phyloP scores from a whole-genome alignment of 2,329 filamentous ascomycete genomes.

The Fusarium domesticum region DNA sequence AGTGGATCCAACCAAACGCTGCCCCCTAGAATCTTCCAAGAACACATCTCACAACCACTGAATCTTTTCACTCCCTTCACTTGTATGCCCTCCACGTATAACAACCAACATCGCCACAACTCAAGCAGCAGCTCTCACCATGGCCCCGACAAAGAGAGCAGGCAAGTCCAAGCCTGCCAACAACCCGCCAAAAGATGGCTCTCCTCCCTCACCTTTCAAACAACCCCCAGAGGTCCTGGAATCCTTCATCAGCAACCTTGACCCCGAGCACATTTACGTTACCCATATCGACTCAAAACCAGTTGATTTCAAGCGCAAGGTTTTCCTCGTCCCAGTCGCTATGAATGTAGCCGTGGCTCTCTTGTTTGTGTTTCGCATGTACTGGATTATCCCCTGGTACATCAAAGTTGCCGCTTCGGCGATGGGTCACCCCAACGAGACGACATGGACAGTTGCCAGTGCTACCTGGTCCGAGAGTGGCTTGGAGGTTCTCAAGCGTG shows the following conservation, averaged over 20 bases:
- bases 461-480: conserved; percentile 56
- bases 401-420: conserved; percentile 60
- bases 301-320: conserved; percentile 69
- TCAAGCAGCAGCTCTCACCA: conserved; percentile 7
- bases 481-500: conserved; percentile 57
- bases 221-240: conserved; percentile 59
- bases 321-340: conserved; percentile 74
- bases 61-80: conserved; percentile 3
- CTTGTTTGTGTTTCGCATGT: conserved; percentile 66
- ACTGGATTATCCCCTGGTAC: conserved; percentile 70
- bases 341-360: conserved; percentile 69
- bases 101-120: conserved; percentile 2
- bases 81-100: neutral
- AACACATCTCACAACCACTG: conserved; percentile 20
- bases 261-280: conserved; percentile 72
- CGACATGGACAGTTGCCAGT: conserved; percentile 58
- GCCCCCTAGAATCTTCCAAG: conserved; percentile 9
- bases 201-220: conserved; percentile 64
- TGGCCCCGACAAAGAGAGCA: conserved; percentile 36
- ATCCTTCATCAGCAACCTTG: conserved; percentile 65
- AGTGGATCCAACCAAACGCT: conserved; percentile 13
- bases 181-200: conserved; percentile 27
- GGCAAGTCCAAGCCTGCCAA: conserved; percentile 32
- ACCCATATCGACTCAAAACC: conserved; percentile 76
- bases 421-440: conserved; percentile 64